phyloP scores from a whole-genome alignment of 169 alveolate species.

The Plasmodium coatneyi region DNA sequence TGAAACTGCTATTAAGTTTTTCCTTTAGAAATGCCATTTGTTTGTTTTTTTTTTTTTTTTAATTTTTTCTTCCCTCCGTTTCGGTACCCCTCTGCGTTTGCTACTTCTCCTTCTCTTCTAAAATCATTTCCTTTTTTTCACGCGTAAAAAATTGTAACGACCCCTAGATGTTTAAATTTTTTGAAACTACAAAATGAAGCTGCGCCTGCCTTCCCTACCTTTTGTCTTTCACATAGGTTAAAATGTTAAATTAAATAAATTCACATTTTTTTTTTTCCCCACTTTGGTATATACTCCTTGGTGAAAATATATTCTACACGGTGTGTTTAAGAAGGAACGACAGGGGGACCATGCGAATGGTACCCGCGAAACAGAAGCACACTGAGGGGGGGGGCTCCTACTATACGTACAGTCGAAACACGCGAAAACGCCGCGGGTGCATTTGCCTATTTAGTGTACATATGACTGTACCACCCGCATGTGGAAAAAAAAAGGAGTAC shows the following conservation, averaged over 20 bases:
- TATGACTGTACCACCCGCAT: not conserved
- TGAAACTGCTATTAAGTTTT: conserved; percentile 1
- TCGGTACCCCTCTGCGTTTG: not conserved
- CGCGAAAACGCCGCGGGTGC: not conserved
- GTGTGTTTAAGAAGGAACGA: not conserved
- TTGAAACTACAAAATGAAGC: not conserved
- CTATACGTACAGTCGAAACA: not conserved
- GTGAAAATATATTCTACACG: not conserved
- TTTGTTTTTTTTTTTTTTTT: not conserved
- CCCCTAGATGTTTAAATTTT: not conserved
- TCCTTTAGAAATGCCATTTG: not conserved
- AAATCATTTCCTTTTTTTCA: not conserved
- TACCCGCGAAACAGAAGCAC: not conserved
- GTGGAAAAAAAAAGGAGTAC: not conserved
- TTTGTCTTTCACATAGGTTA: not conserved
- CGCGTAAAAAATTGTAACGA: not conserved
- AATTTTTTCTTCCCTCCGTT: not conserved
- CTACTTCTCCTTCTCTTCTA: not conserved
- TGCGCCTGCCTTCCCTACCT: not conserved
- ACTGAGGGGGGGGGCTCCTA: not conserved
- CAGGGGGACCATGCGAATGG: not conserved
- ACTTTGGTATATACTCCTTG: not conserved
- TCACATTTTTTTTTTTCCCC: not conserved
- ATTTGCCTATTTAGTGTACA: not conserved
- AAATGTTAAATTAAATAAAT: not conserved